phyloP scores from a whole-genome alignment of 768 basidiomycete species.

The Jaapia argillacea region DNA sequence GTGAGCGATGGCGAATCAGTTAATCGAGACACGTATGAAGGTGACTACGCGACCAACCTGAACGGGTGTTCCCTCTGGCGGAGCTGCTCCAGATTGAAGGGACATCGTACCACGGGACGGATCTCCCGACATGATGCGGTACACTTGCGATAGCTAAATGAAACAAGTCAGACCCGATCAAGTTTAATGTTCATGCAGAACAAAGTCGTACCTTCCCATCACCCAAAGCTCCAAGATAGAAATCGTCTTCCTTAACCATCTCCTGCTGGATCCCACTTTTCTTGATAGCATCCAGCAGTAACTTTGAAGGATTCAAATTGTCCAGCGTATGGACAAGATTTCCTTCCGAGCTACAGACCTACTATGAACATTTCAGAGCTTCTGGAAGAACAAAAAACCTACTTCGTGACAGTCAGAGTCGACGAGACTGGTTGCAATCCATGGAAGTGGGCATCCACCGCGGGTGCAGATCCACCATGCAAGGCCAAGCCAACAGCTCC shows the following conservation, averaged over 20 bases:
- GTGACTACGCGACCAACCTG: no score
- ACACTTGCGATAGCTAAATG: conserved; percentile 34
- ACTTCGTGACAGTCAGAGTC: conserved; percentile 48
- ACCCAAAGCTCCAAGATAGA: no score
- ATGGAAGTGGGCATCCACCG: conserved; percentile 20
- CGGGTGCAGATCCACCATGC: no score
- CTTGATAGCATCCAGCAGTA: conserved; percentile 46
- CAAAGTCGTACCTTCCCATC: conserved; percentile 9
- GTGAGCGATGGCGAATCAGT: no score
- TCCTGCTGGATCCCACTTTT: conserved; percentile 20
- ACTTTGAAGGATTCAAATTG: conserved; percentile 45
- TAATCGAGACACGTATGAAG: no score
- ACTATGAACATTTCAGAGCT: no score
- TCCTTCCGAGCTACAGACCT: conserved; percentile 59
- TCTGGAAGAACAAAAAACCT: conserved; percentile 4
- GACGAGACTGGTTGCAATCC: conserved; percentile 34
- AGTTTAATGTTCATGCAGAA: not conserved
- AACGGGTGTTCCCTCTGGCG: conserved; percentile 36
- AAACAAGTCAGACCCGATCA: not conserved
- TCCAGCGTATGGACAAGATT: conserved; percentile 60
- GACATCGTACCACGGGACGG: conserved; percentile 62
- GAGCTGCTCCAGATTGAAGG: conserved; percentile 42
- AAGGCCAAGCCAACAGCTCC: conserved; percentile 67
- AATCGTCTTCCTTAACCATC: conserved; percentile 40
- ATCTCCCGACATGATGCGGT: conserved; percentile 59